Conservation (phyloP, 2,329 filamentous ascomycete species). For the Ophiostoma himal-ulmi region DNA sequence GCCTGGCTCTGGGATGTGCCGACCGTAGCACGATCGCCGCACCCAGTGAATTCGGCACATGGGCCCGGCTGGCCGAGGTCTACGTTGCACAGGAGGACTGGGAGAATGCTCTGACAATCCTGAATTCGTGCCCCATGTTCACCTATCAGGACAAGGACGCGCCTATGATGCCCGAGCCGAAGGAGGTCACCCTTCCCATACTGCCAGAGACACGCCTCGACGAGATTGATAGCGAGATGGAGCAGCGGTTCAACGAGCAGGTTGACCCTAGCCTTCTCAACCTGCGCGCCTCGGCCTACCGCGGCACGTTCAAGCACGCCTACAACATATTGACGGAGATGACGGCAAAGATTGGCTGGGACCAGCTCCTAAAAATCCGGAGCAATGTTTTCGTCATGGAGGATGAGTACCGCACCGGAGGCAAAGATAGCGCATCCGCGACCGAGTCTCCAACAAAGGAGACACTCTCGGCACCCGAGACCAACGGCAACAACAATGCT, state of each 20-base stretch:
- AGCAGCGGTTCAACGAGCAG: slow-evolving; percentile 72
- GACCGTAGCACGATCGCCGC: slow-evolving; percentile 92
- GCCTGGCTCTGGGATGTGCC: slow-evolving; percentile 85
- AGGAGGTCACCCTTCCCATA: slow-evolving; percentile 79
- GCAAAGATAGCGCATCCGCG: slow-evolving; percentile 49
- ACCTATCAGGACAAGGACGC: slow-evolving; percentile 98
- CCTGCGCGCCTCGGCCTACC: slow-evolving; percentile 81
- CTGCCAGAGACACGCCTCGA: slow-evolving; percentile 85
- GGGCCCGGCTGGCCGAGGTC: slow-evolving; percentile 87
- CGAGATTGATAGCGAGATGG: slow-evolving; percentile 89
- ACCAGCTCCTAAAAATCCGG: slow-evolving; percentile 86
- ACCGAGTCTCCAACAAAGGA: slow-evolving; percentile 38
- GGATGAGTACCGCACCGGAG: slow-evolving; percentile 91
- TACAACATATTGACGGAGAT: slow-evolving; percentile 93
- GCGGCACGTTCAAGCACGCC: slow-evolving; percentile 91
- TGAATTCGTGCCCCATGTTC: slow-evolving; percentile 99
- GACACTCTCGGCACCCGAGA: slow-evolving; percentile 37
- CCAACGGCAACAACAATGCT: slow-evolving; percentile 61
- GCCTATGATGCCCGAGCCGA: slow-evolving; percentile 87
- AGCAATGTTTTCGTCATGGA: slow-evolving; percentile 99
- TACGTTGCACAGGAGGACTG: slow-evolving; percentile 93
- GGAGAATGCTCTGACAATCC: slow-evolving; percentile 88
- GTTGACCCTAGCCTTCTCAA: slow-evolving; percentile 82
- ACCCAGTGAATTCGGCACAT: slow-evolving; percentile 94
- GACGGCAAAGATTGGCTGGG: slow-evolving; percentile 95